Evolutionary conservation across 176 grass and related monocot genomes (phyloP).

Genomic region (Carex littledalei): DNA sequence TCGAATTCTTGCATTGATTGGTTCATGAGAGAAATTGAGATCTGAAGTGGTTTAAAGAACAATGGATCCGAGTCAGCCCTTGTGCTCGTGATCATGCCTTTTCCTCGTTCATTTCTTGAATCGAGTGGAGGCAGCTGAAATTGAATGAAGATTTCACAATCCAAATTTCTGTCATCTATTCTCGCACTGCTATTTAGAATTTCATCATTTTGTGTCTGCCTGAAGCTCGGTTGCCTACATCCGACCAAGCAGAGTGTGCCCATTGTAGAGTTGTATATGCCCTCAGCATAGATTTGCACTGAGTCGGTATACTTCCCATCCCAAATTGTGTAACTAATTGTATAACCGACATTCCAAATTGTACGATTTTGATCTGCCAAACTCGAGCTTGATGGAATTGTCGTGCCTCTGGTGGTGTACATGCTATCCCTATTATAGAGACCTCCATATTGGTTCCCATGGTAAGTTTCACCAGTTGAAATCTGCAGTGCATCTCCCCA

Average conservation of each 20-base stretch:
- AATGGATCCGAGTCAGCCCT: slow-evolving; percentile 53
- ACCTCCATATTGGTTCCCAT: not conserved
- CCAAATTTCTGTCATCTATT: not conserved
- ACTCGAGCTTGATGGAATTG: not conserved
- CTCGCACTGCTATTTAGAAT: not conserved
- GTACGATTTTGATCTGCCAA: not conserved
- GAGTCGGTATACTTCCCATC: slow-evolving; percentile 1
- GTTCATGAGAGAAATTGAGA: slow-evolving; percentile 51
- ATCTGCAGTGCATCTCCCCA: slow-evolving; percentile 56
- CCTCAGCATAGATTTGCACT: slow-evolving; percentile 53
- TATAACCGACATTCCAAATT: slow-evolving; percentile 54
- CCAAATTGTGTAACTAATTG: slow-evolving; percentile 40
- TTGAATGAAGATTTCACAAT: slow-evolving; percentile 53
- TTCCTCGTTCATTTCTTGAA: slow-evolving; percentile 34
- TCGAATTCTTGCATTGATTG: slow-evolving; percentile 44
- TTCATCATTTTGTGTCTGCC: not conserved
- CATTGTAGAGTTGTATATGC: slow-evolving; percentile 58
- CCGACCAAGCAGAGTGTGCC: slow-evolving; percentile 70
- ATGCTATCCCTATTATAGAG: not conserved
- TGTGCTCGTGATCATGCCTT: slow-evolving; percentile 51
- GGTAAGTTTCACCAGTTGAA: slow-evolving; percentile 37
- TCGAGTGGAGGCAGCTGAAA: slow-evolving; percentile 65
- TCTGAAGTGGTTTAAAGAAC: slow-evolving; percentile 53
- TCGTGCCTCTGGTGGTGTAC: not conserved
- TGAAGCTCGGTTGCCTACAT: slow-evolving; percentile 26